These are phyloP conservation scores for Gossypium herbaceum DNA, from an alignment of 345 rosid species.

Conservation along the genomic window DNA sequence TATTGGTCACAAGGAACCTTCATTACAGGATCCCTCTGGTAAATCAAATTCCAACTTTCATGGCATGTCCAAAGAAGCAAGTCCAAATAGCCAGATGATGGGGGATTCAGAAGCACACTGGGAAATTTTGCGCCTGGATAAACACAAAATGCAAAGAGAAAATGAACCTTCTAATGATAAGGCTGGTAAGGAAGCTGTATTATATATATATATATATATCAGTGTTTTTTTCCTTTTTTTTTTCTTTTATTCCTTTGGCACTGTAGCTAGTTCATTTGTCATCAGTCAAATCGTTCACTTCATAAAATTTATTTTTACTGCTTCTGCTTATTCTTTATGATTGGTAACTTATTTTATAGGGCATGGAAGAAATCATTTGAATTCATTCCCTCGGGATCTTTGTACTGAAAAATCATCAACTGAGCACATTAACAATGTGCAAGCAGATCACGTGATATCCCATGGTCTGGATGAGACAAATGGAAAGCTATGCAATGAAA, in stretches of 20 bases:
- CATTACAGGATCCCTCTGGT: slow-evolving; percentile 15
- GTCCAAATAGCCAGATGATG: slow-evolving; percentile 10
- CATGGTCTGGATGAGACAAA: slow-evolving; percentile 15
- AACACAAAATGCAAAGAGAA: slow-evolving; percentile 1
- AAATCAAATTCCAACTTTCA: slow-evolving; percentile 16
- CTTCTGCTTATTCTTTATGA: slow-evolving; percentile 1
- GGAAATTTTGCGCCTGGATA: not conserved
- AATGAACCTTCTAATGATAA: slow-evolving; percentile 14
- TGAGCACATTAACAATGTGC: slow-evolving; percentile 13
- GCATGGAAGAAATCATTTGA: slow-evolving; percentile 11
- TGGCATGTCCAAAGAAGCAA: not conserved
- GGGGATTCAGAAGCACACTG: slow-evolving; percentile 22
- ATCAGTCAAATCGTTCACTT: too few species aligned
- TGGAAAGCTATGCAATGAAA: slow-evolving; percentile 13
- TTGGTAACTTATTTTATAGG: slow-evolving; percentile 16
- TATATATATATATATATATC: too few species aligned
- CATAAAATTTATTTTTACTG: not conserved
- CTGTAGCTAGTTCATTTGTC: too few species aligned
- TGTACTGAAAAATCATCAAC: slow-evolving; percentile 13
- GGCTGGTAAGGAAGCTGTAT: slow-evolving; percentile 24
- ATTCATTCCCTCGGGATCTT: slow-evolving; percentile 15
- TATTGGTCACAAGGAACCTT: slow-evolving; percentile 4
- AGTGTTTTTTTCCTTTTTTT: not conserved
- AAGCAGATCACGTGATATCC: slow-evolving; percentile 17
- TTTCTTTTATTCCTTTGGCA: too few species aligned